Evolutionary conservation across 768 basidiomycete species (phyloP).

Genomic region (Cyclocybe cylindracea): DNA sequence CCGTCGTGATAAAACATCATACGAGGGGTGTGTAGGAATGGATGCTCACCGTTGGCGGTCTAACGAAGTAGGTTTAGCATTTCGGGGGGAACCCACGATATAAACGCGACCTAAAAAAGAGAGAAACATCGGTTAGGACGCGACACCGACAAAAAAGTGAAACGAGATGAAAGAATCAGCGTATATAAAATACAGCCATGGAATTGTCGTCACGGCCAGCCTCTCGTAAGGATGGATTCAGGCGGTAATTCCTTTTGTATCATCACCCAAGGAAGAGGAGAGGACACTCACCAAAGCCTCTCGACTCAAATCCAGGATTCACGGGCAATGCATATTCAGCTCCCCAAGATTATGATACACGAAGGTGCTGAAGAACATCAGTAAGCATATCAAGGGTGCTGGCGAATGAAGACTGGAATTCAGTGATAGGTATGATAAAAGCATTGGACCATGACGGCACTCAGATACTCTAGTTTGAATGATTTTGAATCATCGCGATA

Average conservation of each 20-base stretch:
- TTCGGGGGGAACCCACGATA: neutral
- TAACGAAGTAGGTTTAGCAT: neutral
- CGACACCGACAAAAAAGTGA: neutral
- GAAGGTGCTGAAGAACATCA: conserved; percentile 1
- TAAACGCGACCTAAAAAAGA: neutral
- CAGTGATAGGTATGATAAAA: conserved; percentile 67
- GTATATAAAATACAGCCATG: conserved; percentile 77
- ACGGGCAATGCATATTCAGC: neutral
- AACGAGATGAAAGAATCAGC: conserved; percentile 44
- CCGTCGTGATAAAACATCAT: conserved; percentile 91
- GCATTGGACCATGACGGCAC: conserved; percentile 65
- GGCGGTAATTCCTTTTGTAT: conserved; percentile 85
- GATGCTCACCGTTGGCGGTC: conserved; percentile 32
- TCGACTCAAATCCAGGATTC: conserved; percentile 4
- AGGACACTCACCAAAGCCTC: conserved; percentile 33
- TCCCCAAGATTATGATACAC: too few relatives aligned
- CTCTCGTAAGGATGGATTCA: conserved; percentile 45
- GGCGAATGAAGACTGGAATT: conserved; percentile 24
- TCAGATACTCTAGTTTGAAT: conserved; percentile 96
- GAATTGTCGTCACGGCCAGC: conserved; percentile 68
- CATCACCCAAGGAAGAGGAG: conserved; percentile 44
- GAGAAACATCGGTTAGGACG: conserved; percentile 1
- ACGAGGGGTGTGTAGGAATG: conserved; percentile 9
- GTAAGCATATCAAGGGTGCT: conserved; percentile 1
- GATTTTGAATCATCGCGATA: conserved; percentile 56